A percentile compares a stretch with the other conserved stretches of the same genome.
phyloP scores from a whole-genome alignment of 805 yeast genomes.

The Starmerella stigmatis region DNA sequence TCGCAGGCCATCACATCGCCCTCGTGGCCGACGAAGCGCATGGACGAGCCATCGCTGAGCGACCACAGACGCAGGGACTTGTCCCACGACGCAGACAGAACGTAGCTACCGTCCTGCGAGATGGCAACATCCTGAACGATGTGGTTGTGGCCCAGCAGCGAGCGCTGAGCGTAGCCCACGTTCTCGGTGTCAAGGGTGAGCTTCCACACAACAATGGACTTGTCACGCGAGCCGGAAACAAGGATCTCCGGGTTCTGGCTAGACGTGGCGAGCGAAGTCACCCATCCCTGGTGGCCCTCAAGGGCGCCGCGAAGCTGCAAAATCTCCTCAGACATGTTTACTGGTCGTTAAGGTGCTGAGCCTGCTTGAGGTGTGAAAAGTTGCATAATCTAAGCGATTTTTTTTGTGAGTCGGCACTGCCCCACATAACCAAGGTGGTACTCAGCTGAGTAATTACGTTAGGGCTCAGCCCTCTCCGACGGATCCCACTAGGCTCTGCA shows the following conservation, averaged over 20 bases:
- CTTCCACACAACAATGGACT: slow-evolving; percentile 97
- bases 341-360: slow-evolving; percentile 18
- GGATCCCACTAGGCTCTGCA: too few species aligned
- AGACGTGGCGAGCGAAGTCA: slow-evolving; percentile 95
- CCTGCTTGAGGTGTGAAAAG: slow-evolving; percentile 1
- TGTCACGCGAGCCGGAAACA: slow-evolving; percentile 97
- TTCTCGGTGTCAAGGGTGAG: slow-evolving; percentile 90
- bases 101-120: slow-evolving; percentile 95
- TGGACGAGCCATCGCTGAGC: slow-evolving; percentile 83
- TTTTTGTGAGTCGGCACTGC: slow-evolving; percentile 11
- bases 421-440: slow-evolving; percentile 23
- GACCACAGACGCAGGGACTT: slow-evolving; percentile 98
- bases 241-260: slow-evolving; percentile 96
- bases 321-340: slow-evolving; percentile 51
- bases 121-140: slow-evolving; percentile 95
- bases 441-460: slow-evolving; percentile 7
- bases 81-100: slow-evolving; percentile 99
- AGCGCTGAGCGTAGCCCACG: slow-evolving; percentile 96
- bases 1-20: slow-evolving; percentile 96
- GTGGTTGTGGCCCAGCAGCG: slow-evolving; percentile 98
- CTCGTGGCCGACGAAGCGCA: slow-evolving; percentile 96
- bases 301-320: slow-evolving; percentile 99
- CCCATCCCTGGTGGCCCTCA: slow-evolving; percentile 78
- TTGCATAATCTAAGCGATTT: slow-evolving; percentile 6
- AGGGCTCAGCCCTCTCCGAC: slow-evolving; percentile 11